Evolutionary conservation across 176 grass and related monocot species (phyloP), one percentile per base, ranked within the genome.

Genomic region (Puccinellia tenuiflora): DNA sequence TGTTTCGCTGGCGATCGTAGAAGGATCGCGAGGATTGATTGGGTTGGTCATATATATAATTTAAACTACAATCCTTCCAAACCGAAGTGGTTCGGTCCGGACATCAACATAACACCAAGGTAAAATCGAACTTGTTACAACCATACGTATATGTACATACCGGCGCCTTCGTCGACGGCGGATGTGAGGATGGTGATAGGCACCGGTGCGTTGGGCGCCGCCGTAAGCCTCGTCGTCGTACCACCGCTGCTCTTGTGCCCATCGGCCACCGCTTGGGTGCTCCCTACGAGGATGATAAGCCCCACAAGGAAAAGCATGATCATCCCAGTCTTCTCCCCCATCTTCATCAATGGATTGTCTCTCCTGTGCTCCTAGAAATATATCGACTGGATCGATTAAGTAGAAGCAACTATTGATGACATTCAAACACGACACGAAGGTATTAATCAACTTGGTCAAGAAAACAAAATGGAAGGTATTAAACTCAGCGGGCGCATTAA

Each of bases 131-230:
- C 40, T 9, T 17, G 18, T 10, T 29, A 29, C 24, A 30, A 48
- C 46, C 46, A 17, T 20, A 4, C 6, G 46, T 17, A 21, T 6
- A 17, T 38, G n/a, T 56, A 26, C 75, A 3, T 77, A 77, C 75
- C 75, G n/a, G 75, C 53, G 40, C 75, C 75, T 37, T 59, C 28
- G 53, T 40, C 35, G 35, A 60, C 75, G 34, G 35, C 75, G 53
- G 75, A 77, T 18, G 54, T 42, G 34, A 77, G 37, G 53, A 77
- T 2, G 34, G 53, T 77, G 75, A 77, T 59, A 18, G 75, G 75
- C 53, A 77, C 75, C n/a, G 75, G 13, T 15, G 6, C 13, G 25
- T 17, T 28, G 24, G 52, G 12, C 35, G 7, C 14, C 35, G 13
- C 53, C 14, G 71, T 9, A 7, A 50, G 71, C 16, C 26, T 56